phyloP scores from a whole-genome alignment of 164 flowering plant species.

The Houttuynia cordata region DNA sequence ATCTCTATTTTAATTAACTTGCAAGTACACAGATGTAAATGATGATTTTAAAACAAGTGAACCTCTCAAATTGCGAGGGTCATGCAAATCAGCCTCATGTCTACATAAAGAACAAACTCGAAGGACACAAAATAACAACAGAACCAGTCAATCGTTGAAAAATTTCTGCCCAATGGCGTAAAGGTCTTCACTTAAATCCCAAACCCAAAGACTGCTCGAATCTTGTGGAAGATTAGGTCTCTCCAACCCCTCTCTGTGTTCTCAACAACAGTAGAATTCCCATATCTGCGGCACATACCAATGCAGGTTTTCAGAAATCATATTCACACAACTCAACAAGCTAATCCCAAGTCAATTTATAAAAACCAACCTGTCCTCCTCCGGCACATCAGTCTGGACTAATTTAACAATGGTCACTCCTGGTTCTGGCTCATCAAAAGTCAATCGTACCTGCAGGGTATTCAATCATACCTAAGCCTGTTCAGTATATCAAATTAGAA shows the following conservation, averaged over 20 bases:
- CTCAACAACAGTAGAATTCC: conserved; percentile 84
- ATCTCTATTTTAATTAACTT: no score
- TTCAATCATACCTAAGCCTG: background rate
- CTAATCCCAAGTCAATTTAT: background rate
- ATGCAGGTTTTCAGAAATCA: background rate
- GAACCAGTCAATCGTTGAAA: background rate
- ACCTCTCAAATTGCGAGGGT: background rate
- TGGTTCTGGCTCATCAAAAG: conserved; percentile 71
- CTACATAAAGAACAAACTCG: background rate
- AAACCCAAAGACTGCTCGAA: conserved; percentile 79
- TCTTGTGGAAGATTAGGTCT: conserved; percentile 74
- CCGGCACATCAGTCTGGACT: conserved; percentile 66
- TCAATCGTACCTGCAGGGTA: conserved; percentile 44
- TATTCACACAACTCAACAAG: background rate
- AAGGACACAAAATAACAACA: background rate
- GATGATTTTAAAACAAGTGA: background rate
- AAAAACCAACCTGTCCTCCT: conserved; percentile 71
- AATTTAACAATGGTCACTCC: conserved; percentile 55
- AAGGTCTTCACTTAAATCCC: conserved; percentile 25
- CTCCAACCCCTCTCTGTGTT: conserved; percentile 93
- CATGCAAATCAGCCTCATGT: no score
- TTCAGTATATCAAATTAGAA: no score
- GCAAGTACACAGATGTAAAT: background rate
- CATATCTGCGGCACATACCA: conserved; percentile 44
- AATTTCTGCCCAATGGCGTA: background rate